A percentile compares a stretch with the other conserved stretches of the same genome.
Conservation (phyloP, 352 stramenopile genomes). For the Pythium brachiatum region DNA sequence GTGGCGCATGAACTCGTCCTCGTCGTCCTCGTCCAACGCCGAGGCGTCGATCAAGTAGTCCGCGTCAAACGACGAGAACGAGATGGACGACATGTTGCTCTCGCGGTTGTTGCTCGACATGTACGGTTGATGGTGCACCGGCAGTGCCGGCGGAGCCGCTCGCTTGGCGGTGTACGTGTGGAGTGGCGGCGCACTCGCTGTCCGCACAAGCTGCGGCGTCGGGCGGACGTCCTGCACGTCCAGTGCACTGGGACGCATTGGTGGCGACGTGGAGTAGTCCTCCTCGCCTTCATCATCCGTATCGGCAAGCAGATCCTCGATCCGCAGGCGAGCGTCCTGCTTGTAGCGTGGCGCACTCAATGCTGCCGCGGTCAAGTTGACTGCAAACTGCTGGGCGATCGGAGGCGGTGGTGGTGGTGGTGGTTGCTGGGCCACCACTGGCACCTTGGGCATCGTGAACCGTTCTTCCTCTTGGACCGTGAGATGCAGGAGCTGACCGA, state of each 20-base stretch:
- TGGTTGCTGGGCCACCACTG: neutral
- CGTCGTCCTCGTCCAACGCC: conserved; percentile 12
- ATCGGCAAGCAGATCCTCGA: conserved; percentile 21
- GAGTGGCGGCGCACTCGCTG: conserved; percentile 10
- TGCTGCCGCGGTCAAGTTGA: conserved; percentile 10
- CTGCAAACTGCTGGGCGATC: conserved; percentile 20
- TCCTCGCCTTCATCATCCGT: conserved; percentile 23
- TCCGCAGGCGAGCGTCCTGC: conserved; percentile 18
- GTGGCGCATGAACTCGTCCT: conserved; percentile 6
- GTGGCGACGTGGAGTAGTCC: conserved; percentile 22
- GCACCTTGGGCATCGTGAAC: conserved; percentile 17
- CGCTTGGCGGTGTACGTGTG: neutral
- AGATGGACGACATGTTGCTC: conserved; percentile 18
- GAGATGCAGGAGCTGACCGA: conserved; percentile 16
- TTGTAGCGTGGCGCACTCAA: conserved; percentile 11
- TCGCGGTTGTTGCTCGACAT: conserved; percentile 12
- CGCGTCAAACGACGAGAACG: conserved; percentile 25
- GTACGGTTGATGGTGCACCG: conserved; percentile 1
- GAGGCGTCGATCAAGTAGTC: conserved; percentile 21
- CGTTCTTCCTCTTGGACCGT: conserved; percentile 20
- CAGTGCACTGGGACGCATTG: conserved; percentile 18
- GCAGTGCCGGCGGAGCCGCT: neutral
- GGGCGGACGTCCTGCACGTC: conserved; percentile 17
- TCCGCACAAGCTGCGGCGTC: conserved; percentile 15
- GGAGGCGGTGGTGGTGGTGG: conserved; percentile 11